Base-by-base conservation (phyloP, 1,284 basidiomycete genomes). In the Boletus calvinii region DNA sequence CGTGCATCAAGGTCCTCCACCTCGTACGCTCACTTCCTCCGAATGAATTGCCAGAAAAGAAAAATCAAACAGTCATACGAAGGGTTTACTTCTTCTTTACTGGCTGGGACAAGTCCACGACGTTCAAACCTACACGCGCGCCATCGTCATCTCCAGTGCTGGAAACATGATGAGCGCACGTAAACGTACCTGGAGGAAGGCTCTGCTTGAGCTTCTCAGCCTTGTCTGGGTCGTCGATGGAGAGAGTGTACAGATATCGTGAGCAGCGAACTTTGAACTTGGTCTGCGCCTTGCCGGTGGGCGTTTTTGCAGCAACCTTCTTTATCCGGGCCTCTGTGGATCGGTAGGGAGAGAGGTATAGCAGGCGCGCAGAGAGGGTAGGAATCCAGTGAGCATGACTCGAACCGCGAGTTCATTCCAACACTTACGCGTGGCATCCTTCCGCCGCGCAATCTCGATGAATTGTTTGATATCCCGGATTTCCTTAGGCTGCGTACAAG, bases 241-340 rank as follows among this genome's bases (percentile, higher is more conserved):
- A 85, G 63, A 99, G 85, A 30, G 97, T 99, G 88, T 99, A 99
- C 61, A 99, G 90, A 79, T 96, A 98, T 70, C 90, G 84, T 59
- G 92, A 91, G 81, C 95, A 98, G 74, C 96, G 87, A 72, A 99
- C 86, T 85, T 99, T 99, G 87, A 99, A 98, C 80, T 99, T 98
- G 74, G 92, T 96, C 76, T 88, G 83, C 60, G 81, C 80, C 78
- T 91, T 92, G 70, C 81, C 86, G 56, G 81, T 83, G 55, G 82
- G 73, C 53, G 77, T 78, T 73, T 79, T 82, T 39, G 87, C 79
- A 57, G 83, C 79, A 57, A 89, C 90, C 81, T 94, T 95, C 81
- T 98, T 98, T 84, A 98, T 95, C 74, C 94, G 91, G 62, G 91
- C 93, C 76, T 92, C 93, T 95, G 44, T 31, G 20, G 10, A 34